These are phyloP conservation scores for Tetrahymena borealis DNA, from an alignment of 73 alveolate genomes.

Conservation along the genomic window DNA sequence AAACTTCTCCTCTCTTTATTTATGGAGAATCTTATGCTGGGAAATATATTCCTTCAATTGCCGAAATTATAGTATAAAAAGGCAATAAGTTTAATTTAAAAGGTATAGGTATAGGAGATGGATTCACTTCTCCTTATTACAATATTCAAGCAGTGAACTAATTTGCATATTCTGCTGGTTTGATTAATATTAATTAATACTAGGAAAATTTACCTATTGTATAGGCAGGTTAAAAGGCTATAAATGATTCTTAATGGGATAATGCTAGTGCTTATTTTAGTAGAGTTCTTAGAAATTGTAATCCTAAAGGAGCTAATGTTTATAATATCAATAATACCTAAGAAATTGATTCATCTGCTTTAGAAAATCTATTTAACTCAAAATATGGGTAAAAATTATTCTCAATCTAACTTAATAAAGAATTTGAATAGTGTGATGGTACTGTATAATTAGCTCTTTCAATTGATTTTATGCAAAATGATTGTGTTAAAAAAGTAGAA, in stretches of 20 bases:
- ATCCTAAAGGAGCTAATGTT: conserved; percentile 10
- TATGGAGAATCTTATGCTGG: conserved; percentile 43
- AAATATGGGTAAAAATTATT: neutral
- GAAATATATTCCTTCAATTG: conserved; percentile 22
- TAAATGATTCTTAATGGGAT: neutral
- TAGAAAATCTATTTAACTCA: neutral
- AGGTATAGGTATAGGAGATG: conserved; percentile 38
- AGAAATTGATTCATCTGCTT: neutral
- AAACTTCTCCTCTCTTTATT: conserved; percentile 18
- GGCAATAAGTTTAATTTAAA: conserved; percentile 12
- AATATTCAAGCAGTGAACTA: conserved; percentile 1
- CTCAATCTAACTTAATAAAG: conserved; percentile 2
- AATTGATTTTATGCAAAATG: conserved; percentile 22
- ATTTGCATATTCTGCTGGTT: neutral
- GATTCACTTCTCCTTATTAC: conserved; percentile 34
- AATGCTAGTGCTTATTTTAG: neutral
- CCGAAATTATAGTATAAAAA: neutral
- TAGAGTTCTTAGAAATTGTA: neutral
- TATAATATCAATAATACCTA: conserved; percentile 6
- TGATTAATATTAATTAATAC: neutral
- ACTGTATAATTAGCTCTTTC: conserved; percentile 3
- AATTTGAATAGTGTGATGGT: conserved; percentile 1
- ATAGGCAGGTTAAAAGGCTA: neutral
- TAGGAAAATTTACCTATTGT: neutral
- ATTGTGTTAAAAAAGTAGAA: conserved; percentile 15